A percentile compares a stretch with the other conserved stretches of the same genome.
phyloP scores from a whole-genome alignment of 179 eudicot genomes.

The Silene vulgaris region DNA sequence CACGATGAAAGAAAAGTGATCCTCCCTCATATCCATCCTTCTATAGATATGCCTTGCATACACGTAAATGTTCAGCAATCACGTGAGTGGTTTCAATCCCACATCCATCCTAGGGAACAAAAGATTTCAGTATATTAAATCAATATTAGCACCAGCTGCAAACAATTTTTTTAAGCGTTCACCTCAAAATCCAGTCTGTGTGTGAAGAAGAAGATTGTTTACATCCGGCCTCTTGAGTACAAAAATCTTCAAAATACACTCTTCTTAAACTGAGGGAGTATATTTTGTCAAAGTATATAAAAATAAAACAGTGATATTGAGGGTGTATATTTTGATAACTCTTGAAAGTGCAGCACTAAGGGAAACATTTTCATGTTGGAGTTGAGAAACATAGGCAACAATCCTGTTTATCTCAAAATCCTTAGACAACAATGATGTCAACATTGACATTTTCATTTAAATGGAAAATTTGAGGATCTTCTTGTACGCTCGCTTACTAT shows the following conservation, averaged over 20 bases:
- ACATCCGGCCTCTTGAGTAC: neutral
- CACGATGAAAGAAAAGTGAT: no score
- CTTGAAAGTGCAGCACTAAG: neutral
- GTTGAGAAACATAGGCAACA: neutral
- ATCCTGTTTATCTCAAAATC: neutral
- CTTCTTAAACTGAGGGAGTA: neutral
- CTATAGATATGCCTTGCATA: no score
- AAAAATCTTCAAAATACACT: neutral
- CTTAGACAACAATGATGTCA: neutral
- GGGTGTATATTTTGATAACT: neutral
- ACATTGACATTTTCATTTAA: neutral
- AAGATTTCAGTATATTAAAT: no score
- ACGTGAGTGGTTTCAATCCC: no score
- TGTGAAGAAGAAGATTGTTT: neutral
- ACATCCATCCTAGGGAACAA: no score
- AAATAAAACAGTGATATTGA: neutral
- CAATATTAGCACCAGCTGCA: no score
- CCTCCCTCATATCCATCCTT: no score
- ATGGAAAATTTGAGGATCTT: neutral
- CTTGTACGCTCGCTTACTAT: neutral
- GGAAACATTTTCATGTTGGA: neutral
- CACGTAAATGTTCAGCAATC: no score
- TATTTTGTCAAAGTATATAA: neutral
- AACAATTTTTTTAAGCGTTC: no score
- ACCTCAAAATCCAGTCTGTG: no score